Conservation (phyloP, 2,329 filamentous ascomycete genomes). For the Scopulariopsis brevicaulis region DNA sequence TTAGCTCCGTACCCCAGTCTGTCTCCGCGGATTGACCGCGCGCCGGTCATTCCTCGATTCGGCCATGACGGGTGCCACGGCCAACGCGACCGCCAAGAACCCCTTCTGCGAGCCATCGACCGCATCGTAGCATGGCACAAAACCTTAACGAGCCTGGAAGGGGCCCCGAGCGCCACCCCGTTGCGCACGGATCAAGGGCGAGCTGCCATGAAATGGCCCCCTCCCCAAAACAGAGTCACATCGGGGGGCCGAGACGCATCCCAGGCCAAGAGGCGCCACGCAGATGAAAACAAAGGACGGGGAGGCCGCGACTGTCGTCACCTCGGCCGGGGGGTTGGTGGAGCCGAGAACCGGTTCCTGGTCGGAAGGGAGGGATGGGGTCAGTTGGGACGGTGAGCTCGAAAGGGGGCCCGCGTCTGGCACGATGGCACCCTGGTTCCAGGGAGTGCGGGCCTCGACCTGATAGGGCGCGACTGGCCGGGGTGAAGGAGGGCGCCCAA, state of each 20-base stretch:
- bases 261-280: neutral
- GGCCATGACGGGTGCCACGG: neutral
- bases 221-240: neutral
- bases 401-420: neutral
- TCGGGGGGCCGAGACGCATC: neutral
- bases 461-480: constrained; percentile 2
- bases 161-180: neutral
- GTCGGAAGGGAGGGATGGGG: neutral
- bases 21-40: no score
- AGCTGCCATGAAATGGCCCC: neutral
- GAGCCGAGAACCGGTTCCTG: neutral
- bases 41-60: no score
- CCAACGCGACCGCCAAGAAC: neutral
- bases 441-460: neutral
- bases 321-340: neutral
- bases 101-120: neutral
- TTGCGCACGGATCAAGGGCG: neutral
- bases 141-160: neutral
- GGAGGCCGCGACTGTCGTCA: neutral
- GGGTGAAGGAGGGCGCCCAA: constrained; percentile 1
- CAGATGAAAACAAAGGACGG: neutral
- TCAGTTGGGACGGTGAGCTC: neutral
- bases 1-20: no score
- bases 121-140: neutral
- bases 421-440: neutral